These are phyloP conservation scores for Paradendryphiella salina DNA, from an alignment of 2,329 filamentous ascomycete genomes.

Conservation along the genomic window DNA sequence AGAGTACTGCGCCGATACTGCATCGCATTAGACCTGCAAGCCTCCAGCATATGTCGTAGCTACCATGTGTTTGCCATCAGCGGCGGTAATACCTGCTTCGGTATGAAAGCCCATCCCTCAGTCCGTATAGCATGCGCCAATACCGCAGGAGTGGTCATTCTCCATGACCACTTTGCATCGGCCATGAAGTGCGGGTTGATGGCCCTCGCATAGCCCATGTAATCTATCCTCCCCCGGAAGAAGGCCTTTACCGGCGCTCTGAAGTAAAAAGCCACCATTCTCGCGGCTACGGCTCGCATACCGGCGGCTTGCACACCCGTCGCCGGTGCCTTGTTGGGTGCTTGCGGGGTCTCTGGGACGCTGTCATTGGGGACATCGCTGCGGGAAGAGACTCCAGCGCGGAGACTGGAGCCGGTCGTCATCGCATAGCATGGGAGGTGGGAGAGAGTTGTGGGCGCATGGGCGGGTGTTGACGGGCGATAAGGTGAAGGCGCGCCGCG, in stretches of 20 bases:
- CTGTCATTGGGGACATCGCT: slow-evolving; percentile 21
- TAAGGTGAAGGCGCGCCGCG: slow-evolving; percentile 14
- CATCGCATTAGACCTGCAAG: slow-evolving; percentile 11
- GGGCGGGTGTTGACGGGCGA: slow-evolving; percentile 2
- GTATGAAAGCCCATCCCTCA: slow-evolving; percentile 74
- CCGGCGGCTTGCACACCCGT: slow-evolving; percentile 83
- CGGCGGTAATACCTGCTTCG: slow-evolving; percentile 75
- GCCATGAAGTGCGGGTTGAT: slow-evolving; percentile 61
- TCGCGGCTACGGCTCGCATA: slow-evolving; percentile 79
- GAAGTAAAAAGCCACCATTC: slow-evolving; percentile 88
- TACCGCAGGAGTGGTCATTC: slow-evolving; percentile 70
- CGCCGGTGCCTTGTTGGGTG: slow-evolving; percentile 59
- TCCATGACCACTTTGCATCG: slow-evolving; percentile 60
- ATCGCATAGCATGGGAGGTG: slow-evolving; percentile 41
- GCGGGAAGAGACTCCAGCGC: slow-evolving; percentile 38
- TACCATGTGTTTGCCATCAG: slow-evolving; percentile 72
- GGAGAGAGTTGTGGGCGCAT: slow-evolving; percentile 24
- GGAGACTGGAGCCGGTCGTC: slow-evolving; percentile 43
- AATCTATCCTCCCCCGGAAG: slow-evolving; percentile 88
- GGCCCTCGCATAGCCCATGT: slow-evolving; percentile 66
- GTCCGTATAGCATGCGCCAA: slow-evolving; percentile 67
- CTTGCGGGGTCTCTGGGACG: slow-evolving; percentile 26
- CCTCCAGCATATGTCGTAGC: slow-evolving; percentile 1
- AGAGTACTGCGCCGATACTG: slow-evolving; percentile 71
- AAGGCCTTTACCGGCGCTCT: slow-evolving; percentile 89